Evolutionary conservation across 2,329 filamentous ascomycete genomes (phyloP), one percentile per base, ranked within the genome.

Genomic region (Aspergillus pseudotamarii): DNA sequence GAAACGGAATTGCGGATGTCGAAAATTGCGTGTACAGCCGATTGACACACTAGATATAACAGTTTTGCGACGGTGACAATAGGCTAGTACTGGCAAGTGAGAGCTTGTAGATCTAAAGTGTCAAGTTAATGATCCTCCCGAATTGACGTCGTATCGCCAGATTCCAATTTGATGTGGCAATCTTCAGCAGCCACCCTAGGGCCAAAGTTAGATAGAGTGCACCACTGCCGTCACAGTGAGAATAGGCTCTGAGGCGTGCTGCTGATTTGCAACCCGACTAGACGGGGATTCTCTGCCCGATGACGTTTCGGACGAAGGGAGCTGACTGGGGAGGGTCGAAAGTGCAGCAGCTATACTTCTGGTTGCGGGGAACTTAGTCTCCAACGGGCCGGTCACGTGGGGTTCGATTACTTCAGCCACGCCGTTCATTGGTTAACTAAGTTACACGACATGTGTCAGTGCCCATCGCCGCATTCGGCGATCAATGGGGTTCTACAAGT

Each of bases 221-320:
- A 55, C 28, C 48, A 51, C 48, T 51, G 10, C 28, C 28, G 48
- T 32, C 28, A 32, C 26, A 34, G 48, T 3, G 28, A 11, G 21
- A 51, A 32, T 51, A 34, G 9, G 12, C 16, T 34, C 26, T n/a
- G 8, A 11, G n/a, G 12, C 32, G 10, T 26, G 12, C n/a, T 23
- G 6, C 21, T 26, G 19, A 23, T 55, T 30, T 38, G 51, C 21
- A 55, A 21, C 32, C 51, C 34, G 51, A 38, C 26, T 30, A 9
- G n/a, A 38, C 9, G 51, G n/a, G 32, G 32, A 23, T 8, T 38
- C n/a, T 36, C n/a, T 38, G 51, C n/a, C 32, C 55, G 60, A 72
- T 72, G 73, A 74, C 71, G 71, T 72, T 66, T 73, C 73, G 73
- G 73, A 60, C 71, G 72, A 74, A 74, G 64, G 73, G 72, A 73